These are phyloP conservation scores for Phlyctochytrium arcticum DNA, from an alignment of 192 early-diverging fungal genomes.

Conservation along the genomic window DNA sequence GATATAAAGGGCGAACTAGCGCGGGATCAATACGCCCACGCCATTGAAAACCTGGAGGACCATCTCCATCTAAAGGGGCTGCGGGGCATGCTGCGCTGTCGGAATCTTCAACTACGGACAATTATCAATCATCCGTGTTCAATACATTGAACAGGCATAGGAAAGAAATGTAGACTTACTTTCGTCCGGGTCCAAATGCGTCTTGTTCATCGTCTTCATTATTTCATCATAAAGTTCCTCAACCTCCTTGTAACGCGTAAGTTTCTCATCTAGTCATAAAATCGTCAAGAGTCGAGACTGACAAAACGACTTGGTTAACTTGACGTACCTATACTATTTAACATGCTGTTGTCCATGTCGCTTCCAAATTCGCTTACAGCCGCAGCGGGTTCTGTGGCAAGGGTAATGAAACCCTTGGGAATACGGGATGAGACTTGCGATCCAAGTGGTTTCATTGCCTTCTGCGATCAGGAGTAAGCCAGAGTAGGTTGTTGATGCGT, in stretches of 20 bases:
- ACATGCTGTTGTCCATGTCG: slow-evolving; percentile 25
- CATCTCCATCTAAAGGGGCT: slow-evolving; percentile 38
- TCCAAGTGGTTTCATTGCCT: slow-evolving; percentile 17
- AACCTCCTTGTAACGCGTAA: slow-evolving; percentile 50
- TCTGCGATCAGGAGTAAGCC: too few relatives aligned
- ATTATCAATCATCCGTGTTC: not conserved
- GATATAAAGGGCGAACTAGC: not conserved
- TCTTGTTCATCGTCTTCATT: slow-evolving; percentile 40
- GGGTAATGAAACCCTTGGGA: slow-evolving; percentile 46
- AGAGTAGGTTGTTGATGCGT: too few relatives aligned
- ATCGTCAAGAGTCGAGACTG: not conserved
- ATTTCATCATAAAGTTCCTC: slow-evolving; percentile 59
- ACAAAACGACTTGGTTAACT: too few relatives aligned
- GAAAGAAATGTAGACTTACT: too few relatives aligned
- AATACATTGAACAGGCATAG: not conserved
- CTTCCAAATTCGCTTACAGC: slow-evolving; percentile 35
- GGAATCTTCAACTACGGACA: not conserved
- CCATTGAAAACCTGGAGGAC: slow-evolving; percentile 17
- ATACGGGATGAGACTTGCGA: slow-evolving; percentile 34
- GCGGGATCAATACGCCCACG: slow-evolving; percentile 13
- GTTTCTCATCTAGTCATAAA: slow-evolving; percentile 52
- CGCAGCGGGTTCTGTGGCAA: slow-evolving; percentile 39
- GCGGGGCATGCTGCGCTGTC: slow-evolving; percentile 34
- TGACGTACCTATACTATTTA: slow-evolving; percentile 25
- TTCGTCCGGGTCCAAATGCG: slow-evolving; percentile 41